Conservation (phyloP, 768 basidiomycete genomes). For the Psilocybe tampanensis region DNA sequence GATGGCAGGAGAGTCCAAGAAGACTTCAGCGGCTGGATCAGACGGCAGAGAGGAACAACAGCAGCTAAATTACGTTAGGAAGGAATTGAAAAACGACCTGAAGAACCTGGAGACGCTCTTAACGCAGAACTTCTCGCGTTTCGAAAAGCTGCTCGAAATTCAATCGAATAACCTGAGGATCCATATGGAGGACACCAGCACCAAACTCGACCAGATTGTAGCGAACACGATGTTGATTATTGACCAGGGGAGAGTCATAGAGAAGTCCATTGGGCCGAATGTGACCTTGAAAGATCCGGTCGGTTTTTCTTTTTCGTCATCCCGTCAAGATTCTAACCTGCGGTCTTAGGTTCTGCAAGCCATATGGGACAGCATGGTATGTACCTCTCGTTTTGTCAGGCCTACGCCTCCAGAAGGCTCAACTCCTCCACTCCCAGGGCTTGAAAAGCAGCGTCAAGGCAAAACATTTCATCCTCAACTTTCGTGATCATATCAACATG, state of each 20-base stretch:
- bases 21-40: neutral
- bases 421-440: neutral
- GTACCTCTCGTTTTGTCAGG: too few species aligned
- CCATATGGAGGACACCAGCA: neutral
- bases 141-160: neutral
- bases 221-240: neutral
- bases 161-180: neutral
- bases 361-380: slow-evolving; percentile 18
- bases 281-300: neutral
- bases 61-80: neutral
- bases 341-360: slow-evolving; percentile 6
- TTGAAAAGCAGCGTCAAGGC: slow-evolving; percentile 16
- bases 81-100: neutral
- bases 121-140: neutral
- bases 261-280: neutral
- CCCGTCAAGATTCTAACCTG: neutral
- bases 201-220: neutral
- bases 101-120: neutral
- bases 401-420: neutral
- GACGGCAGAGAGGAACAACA: neutral
- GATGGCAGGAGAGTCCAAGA: slow-evolving; percentile 19
- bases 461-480: slow-evolving; percentile 12
- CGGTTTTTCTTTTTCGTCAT: neutral
- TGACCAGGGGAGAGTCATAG: neutral
- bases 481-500: slow-evolving; percentile 13